A percentile compares a stretch with the other conserved stretches of the same genome.
Evolutionary conservation across 495 filamentous ascomycete genomes (phyloP).

Genomic region (Aspergillus affinis): DNA sequence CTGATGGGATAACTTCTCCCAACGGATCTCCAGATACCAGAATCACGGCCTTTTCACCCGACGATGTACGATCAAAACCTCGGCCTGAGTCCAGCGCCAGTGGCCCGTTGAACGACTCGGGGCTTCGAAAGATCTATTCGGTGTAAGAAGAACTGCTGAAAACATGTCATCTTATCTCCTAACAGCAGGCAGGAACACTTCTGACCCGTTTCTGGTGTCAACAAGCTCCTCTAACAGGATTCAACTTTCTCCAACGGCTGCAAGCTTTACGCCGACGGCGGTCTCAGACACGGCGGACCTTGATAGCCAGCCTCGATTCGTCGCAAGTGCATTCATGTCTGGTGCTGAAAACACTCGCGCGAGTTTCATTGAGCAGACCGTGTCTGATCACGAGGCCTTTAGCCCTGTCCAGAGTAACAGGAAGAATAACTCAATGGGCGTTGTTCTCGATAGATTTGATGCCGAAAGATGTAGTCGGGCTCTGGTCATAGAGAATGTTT

Average conservation of each 20-base stretch:
- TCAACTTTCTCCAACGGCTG: slow-evolving; percentile 33
- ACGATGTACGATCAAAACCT: slow-evolving; percentile 39
- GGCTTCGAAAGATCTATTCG: slow-evolving; percentile 21
- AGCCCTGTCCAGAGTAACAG: slow-evolving; percentile 14
- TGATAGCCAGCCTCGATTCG: slow-evolving; percentile 3
- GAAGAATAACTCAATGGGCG: slow-evolving; percentile 5
- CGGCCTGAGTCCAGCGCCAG: slow-evolving; percentile 17
- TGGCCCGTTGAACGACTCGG: slow-evolving; percentile 16
- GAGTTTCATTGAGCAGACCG: slow-evolving; percentile 6
- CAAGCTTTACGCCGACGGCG: slow-evolving; percentile 35
- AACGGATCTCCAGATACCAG: slow-evolving; percentile 64
- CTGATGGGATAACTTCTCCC: slow-evolving; percentile 53
- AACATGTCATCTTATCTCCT: slow-evolving; percentile 4
- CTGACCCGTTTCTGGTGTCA: slow-evolving; percentile 32
- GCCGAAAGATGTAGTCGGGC: slow-evolving; percentile 27
- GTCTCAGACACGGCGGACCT: slow-evolving; percentile 11
- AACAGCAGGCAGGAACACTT: slow-evolving; percentile 18
- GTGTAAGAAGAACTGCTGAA: slow-evolving; percentile 15
- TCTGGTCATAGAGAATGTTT: slow-evolving; percentile 33
- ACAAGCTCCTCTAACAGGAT: slow-evolving; percentile 16
- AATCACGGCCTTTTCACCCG: slow-evolving; percentile 62
- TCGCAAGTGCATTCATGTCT: neutral
- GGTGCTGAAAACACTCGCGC: neutral
- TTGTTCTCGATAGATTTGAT: slow-evolving; percentile 14
- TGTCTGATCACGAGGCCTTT: slow-evolving; percentile 14